Evolutionary conservation across 2,329 filamentous ascomycete genomes (phyloP), one percentile per base, ranked within the genome.

Genomic region (Chrysoporthe cubensis): DNA sequence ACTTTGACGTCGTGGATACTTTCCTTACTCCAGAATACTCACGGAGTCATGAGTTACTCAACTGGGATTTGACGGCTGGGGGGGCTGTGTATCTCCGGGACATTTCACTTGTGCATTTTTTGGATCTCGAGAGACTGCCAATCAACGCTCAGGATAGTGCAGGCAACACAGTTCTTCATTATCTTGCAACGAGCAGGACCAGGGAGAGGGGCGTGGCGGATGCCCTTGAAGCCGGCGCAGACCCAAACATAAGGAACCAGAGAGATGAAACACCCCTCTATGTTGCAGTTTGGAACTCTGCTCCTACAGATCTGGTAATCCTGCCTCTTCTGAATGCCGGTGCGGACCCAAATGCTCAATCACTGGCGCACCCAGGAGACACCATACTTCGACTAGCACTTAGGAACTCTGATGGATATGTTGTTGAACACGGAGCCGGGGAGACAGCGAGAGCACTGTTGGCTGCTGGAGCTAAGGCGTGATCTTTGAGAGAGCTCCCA

Each of bases 281-380:
- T 9, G 8, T 58, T 58, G 56, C 56, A 4, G 34, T 42, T 7
- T 40, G 56, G 8, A 42, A 40, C 4, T 4, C 3, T 4, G 16
- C 16, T 5, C 4, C 34, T 2, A n/a, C 13, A 11, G 3, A 6
- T 8, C 11, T 7, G 4, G 56, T 40, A 16, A 42, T 58, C 8
- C 8, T 18, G 32, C 14, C 56, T n/a, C 56, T 58, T 4, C 18
- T 58, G 34, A 1, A 58, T 4, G 56, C 56, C 4, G 56, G 56
- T n/a, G 56, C 34, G 21, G 56, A 58, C n/a, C 56, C 56, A 21
- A n/a, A 58, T 58, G 56, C 56, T 40, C 11, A 37, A 14, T 42
- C 37, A 40, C 6, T 9, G 18, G 16, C 7, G 5, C 18, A 58
- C 16, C 56, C 34, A n/a, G 56, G 34, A 7, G 4, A n/a, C 3